Evolutionary conservation across 805 yeast genomes (phyloP), one percentile per base, ranked within the genome.

Genomic region (Blastobotrys peoriensis): DNA sequence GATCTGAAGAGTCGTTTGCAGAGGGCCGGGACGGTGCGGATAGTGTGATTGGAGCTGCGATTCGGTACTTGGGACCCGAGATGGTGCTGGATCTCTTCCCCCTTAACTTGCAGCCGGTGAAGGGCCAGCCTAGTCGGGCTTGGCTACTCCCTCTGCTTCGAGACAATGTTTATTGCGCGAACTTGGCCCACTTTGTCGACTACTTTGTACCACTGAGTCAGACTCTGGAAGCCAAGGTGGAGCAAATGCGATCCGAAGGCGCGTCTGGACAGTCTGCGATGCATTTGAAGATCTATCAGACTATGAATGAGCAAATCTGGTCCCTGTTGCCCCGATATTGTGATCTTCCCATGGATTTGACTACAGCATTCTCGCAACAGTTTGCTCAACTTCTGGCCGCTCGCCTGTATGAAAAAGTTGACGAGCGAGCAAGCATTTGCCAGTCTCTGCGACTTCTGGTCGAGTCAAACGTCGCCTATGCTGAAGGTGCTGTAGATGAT

Each of bases 61-160:
- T 93, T 45, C 62, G 84, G 1, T 76, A 83, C 3, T 64, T 89
- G 62, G 98, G 98, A 2, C 96, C 98, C 6, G 94, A 84, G 54
- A 77, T 72, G 9, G 93, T 93, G 2, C 67, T 91, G 49, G 64
- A 76, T 38, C 68, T 75, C 3, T 70, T 93, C 27, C 98, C 99
- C 4, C 70, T 93, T 58, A 87, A 91, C 59, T 71, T 93, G 55
- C 70, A 73, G 23, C 77, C 82, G 3, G 62, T 51, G 1, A 55
- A 68, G 20, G 64, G 67, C 25, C 71, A 73, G 36, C 74, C 81
- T n/a, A 97, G 97, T 38, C 78, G 98, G 61, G 97, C 97, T 38
- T 93, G 98, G 97, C 60, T 93, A 55, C 73, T 93, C 52, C 98
- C 98, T 8, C 62, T 93, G 27, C 73, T 93, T 49, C 82, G 97